Base-by-base conservation (phyloP, 805 yeast genomes). In the Ogataea zsoltii region DNA sequence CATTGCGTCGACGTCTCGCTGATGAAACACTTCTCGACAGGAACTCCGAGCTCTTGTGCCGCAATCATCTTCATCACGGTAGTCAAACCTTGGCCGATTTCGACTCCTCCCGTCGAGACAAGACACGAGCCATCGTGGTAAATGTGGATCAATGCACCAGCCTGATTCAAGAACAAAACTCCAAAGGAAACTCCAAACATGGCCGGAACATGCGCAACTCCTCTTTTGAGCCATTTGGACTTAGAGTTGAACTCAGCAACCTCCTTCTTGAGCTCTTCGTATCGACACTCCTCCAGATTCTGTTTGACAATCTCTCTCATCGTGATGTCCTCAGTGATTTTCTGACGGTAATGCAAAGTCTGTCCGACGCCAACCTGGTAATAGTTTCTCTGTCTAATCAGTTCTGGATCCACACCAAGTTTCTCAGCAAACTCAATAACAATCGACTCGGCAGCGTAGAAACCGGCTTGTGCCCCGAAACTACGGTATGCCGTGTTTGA, bases 391-490 rank as follows among this genome's bases (percentile, higher is more conserved):
- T 59, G 60, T 31, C 79, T 55, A 23, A 74, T 55, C 26, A 52
- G 45, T 31, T 74, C 77, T 5, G 71, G 65, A 45, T 72, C 74
- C 30, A 74, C 49, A 0, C 63, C 65, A 34, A 72, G 60, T 47
- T 53, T 50, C 51, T 74, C 77, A 15, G 74, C 60, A 18, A 73
- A 67, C 31, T 69, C 67, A 35, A 61, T 57, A 30, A 74, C 63
- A 38, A 73, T 68, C 15, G 67, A 53, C 49, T 74, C 79, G 3
- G 71, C 70, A 29, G 66, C 61, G 46, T 68, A 71, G 72, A 74
- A 71, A 4, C 78, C 79, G 43, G 75, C 78, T 7, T 76, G 78
- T 3, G 75, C 78, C 21, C 79, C 79, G 54, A 74, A 74, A 3
- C 77, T 75, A 46, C 79, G 63, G 51, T 68, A 74, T 4, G 79